These are phyloP conservation scores for Scutellaria galericulata DNA, from an alignment of 257 asterid species.

Conservation along the genomic window DNA sequence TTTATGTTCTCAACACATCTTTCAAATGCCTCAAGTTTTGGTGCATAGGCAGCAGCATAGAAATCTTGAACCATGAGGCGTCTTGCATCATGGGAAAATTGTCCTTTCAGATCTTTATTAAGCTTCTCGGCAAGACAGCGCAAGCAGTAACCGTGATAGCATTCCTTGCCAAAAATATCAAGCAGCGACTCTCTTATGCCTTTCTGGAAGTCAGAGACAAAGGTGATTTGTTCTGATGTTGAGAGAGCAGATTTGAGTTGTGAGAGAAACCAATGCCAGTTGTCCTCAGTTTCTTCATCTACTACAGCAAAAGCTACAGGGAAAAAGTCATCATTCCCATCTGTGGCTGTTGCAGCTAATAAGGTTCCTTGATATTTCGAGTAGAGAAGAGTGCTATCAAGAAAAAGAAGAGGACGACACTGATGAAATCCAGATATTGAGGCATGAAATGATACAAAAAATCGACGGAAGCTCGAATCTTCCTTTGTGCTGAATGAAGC, in stretches of 20 bases:
- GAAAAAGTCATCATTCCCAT: constrained; percentile 89
- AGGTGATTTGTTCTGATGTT: constrained; percentile 72
- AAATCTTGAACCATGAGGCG: constrained; percentile 96
- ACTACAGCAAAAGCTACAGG: constrained; percentile 96
- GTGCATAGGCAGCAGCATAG: constrained; percentile 86
- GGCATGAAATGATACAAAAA: constrained; percentile 90
- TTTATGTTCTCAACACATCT: constrained; percentile 74
- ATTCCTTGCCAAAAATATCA: constrained; percentile 77
- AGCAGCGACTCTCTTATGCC: constrained; percentile 74
- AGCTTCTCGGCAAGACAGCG: constrained; percentile 92
- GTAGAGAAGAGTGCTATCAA: constrained; percentile 90
- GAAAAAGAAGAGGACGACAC: constrained; percentile 95
- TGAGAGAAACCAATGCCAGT: constrained; percentile 95
- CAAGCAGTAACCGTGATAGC: constrained; percentile 89
- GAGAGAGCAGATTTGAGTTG: constrained; percentile 82
- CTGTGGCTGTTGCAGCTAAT: constrained; percentile 89
- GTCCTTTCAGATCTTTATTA: constrained; percentile 87
- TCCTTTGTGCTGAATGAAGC: constrained; percentile 87
- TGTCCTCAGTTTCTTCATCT: constrained; percentile 89
- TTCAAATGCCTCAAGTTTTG: constrained; percentile 72
- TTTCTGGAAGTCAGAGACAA: constrained; percentile 90
- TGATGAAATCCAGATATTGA: constrained; percentile 83
- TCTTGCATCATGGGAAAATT: constrained; percentile 96
- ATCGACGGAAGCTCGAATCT: constrained; percentile 85
- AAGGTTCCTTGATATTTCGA: constrained; percentile 93